A percentile compares a stretch with the other conserved stretches of the same genome.
These are phyloP conservation scores for Neonectria neomacrospora DNA, from an alignment of 2,329 filamentous ascomycete genomes.

Conservation along the genomic window DNA sequence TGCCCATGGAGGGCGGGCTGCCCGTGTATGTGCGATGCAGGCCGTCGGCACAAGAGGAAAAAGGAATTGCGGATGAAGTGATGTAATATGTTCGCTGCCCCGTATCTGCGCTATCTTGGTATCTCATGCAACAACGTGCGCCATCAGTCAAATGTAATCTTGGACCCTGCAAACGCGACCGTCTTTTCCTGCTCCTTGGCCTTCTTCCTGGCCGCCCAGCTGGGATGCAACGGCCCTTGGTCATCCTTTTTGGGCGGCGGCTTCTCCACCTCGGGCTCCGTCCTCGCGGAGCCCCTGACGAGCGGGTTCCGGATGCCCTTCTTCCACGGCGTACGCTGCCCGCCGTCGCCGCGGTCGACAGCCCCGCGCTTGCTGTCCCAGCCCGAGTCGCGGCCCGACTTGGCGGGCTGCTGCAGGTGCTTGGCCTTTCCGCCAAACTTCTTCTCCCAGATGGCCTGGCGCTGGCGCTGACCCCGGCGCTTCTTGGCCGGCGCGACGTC, in stretches of 20 bases:
- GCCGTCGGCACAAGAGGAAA: neutral
- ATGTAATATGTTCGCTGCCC: neutral
- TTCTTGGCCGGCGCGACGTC: constrained; percentile 72
- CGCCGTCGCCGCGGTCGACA: constrained; percentile 56
- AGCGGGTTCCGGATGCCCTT: constrained; percentile 57
- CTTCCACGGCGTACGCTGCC: constrained; percentile 62
- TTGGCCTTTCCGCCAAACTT: constrained; percentile 79
- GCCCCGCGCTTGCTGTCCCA: constrained; percentile 70
- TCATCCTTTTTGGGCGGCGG: constrained; percentile 55
- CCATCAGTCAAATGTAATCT: constrained; percentile 67
- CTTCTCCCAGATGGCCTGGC: constrained; percentile 82
- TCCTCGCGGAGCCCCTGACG: constrained; percentile 24
- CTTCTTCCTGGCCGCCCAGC: constrained; percentile 72
- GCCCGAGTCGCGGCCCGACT: constrained; percentile 56
- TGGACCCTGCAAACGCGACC: constrained; percentile 65
- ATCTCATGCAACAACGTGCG: constrained; percentile 30
- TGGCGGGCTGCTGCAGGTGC: constrained; percentile 63
- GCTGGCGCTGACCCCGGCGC: constrained; percentile 82
- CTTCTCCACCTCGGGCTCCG: constrained; percentile 22
- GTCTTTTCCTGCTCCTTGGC: constrained; percentile 67
- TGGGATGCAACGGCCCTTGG: constrained; percentile 69
- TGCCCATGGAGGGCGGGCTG: constrained; percentile 72
- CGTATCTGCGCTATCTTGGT: constrained; percentile 16
- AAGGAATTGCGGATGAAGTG: neutral
- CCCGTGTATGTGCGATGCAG: constrained; percentile 49